Evolutionary conservation across 129 eudicot species (phyloP).

Genomic region (Heracleum sosnowskyi): DNA sequence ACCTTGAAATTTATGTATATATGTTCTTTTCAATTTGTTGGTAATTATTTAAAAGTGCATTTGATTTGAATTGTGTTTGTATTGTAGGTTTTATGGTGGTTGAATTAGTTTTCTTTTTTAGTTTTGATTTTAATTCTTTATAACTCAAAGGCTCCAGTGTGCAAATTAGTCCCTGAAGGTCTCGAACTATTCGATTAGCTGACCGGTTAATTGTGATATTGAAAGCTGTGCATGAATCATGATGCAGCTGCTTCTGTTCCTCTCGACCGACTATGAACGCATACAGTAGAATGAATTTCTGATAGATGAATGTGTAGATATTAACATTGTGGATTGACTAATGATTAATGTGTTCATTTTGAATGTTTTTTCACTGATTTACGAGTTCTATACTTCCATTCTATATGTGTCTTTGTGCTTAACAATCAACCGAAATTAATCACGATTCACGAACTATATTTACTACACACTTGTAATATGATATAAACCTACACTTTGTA

Average conservation of each 20-base stretch:
- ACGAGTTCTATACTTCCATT: too few relatives aligned
- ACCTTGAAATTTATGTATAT: too few relatives aligned
- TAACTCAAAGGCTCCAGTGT: constrained; percentile 66
- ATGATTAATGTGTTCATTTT: not conserved
- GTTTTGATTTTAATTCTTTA: constrained; percentile 10
- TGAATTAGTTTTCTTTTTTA: not conserved
- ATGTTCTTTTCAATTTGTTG: not conserved
- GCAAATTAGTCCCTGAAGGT: constrained; percentile 43
- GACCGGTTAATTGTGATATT: constrained; percentile 67
- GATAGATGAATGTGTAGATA: too few relatives aligned
- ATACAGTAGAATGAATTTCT: too few relatives aligned
- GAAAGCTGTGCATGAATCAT: constrained; percentile 59
- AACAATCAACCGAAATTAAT: not conserved
- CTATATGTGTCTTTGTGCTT: not conserved
- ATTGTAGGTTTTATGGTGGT: too few relatives aligned
- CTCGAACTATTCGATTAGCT: constrained; percentile 54
- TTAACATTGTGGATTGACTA: not conserved
- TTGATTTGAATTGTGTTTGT: not conserved
- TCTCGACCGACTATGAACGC: constrained; percentile 19
- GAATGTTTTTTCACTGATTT: not conserved
- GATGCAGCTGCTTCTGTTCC: constrained; percentile 84
- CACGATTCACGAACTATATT: not conserved
- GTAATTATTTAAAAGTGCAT: not conserved
- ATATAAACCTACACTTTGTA: too few relatives aligned
- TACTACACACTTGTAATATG: not conserved